Conservation (phyloP, 805 yeast species). For the Grigorovia jiainica region DNA sequence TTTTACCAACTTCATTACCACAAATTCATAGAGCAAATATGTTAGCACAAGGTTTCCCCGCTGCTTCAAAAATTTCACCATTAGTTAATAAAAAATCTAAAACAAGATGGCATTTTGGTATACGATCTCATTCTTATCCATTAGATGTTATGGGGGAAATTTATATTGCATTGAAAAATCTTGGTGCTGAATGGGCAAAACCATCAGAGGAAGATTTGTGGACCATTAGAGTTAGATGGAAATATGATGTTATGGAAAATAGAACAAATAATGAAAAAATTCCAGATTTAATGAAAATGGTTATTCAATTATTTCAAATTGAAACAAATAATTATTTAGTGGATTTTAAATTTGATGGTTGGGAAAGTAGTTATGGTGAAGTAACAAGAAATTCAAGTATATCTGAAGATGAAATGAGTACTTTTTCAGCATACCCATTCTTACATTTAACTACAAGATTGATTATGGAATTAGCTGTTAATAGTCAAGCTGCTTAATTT, state of each 20-base stretch:
- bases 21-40: conserved; percentile 89
- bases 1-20: conserved; percentile 87
- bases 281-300: conserved; percentile 90
- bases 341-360: conserved; percentile 95
- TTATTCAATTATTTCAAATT: conserved; percentile 87
- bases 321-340: conserved; percentile 94
- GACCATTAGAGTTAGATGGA: conserved; percentile 95
- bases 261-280: conserved; percentile 23
- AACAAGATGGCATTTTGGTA: conserved; percentile 98
- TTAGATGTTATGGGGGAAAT: conserved; percentile 98
- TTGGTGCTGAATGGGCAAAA: conserved; percentile 96
- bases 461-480: conserved; percentile 95
- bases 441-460: conserved; percentile 83
- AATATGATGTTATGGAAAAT: conserved; percentile 42
- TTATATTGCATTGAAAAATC: conserved; percentile 81
- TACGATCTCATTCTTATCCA: conserved; percentile 90
- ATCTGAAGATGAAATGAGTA: conserved; percentile 62
- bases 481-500: conserved; percentile 48
- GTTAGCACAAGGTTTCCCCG: conserved; percentile 52
- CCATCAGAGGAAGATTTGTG: conserved; percentile 92
- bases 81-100: conserved; percentile 73
- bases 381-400: conserved; percentile 23
- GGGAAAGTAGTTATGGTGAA: conserved; percentile 52
- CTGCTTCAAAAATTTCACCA: conserved; percentile 40
- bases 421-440: conserved; percentile 94